Evolutionary conservation across 75 land plant genomes (phyloP).

Genomic region (Adiantum capillusveneris): DNA sequence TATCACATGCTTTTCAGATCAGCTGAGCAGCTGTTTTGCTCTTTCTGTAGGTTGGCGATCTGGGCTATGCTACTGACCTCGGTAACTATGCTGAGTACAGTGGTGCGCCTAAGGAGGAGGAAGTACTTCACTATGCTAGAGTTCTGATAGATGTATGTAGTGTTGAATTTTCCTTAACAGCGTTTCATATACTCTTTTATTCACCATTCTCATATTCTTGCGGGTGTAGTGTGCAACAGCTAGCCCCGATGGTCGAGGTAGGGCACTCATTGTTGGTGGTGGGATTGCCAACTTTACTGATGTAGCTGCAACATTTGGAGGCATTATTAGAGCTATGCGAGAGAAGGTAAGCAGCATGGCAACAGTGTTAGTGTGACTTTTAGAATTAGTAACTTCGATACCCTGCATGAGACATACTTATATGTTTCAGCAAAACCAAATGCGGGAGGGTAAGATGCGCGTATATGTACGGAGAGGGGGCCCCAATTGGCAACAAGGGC

Average conservation of each 20-base stretch:
- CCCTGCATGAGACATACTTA: neutral
- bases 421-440: conserved; percentile 56
- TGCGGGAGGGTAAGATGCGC: conserved; percentile 74
- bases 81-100: conserved; percentile 59
- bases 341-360: conserved; percentile 32
- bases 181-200: no score
- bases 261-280: conserved; percentile 47
- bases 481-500: conserved; percentile 88
- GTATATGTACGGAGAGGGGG: conserved; percentile 90
- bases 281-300: conserved; percentile 58
- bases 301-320: conserved; percentile 53
- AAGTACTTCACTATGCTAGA: conserved; percentile 48
- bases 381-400: neutral
- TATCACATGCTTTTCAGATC: neutral
- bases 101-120: conserved; percentile 53
- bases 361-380: neutral
- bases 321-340: conserved; percentile 48
- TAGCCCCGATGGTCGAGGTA: conserved; percentile 40
- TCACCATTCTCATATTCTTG: neutral
- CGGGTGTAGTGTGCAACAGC: conserved; percentile 44
- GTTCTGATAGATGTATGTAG: conserved; percentile 41
- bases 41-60: conserved; percentile 35
- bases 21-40: neutral
- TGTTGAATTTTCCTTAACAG: no score
- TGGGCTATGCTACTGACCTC: conserved; percentile 43